Evolutionary conservation across 768 basidiomycete species (phyloP).

Genomic region (Suillus ampliporus): DNA sequence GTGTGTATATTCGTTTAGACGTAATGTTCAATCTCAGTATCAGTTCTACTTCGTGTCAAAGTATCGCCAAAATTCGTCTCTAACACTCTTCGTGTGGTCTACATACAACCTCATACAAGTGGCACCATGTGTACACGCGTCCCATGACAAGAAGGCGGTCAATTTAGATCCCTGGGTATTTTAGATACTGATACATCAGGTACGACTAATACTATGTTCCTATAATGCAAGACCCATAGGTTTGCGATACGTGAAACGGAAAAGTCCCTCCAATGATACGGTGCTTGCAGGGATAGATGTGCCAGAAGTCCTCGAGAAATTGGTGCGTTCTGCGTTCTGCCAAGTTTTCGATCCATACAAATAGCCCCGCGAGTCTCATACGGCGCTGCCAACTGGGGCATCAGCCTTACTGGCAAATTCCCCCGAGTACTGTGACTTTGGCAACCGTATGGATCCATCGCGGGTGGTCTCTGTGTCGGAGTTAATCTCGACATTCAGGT

Average conservation of each 20-base stretch:
- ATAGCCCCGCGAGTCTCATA: background rate
- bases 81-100: too few species aligned
- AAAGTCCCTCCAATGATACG: too few species aligned
- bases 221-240: too few species aligned
- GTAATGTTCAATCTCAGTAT: too few species aligned
- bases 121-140: too few species aligned
- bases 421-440: background rate
- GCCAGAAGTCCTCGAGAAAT: too few species aligned
- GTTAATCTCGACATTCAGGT: background rate
- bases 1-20: background rate
- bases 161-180: background rate
- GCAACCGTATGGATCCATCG: background rate
- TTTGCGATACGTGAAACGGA: too few species aligned
- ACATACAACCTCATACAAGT: too few species aligned
- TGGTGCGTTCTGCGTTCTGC: background rate
- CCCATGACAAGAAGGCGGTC: background rate
- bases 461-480: background rate
- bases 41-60: too few species aligned
- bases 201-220: too few species aligned
- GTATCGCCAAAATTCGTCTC: background rate
- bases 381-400: background rate
- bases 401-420: background rate
- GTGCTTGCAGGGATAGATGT: too few species aligned
- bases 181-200: too few species aligned
- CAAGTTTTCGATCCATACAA: background rate